These are phyloP conservation scores for Stereocaulon alpinum DNA, from an alignment of 495 filamentous ascomycete genomes.

Conservation along the genomic window DNA sequence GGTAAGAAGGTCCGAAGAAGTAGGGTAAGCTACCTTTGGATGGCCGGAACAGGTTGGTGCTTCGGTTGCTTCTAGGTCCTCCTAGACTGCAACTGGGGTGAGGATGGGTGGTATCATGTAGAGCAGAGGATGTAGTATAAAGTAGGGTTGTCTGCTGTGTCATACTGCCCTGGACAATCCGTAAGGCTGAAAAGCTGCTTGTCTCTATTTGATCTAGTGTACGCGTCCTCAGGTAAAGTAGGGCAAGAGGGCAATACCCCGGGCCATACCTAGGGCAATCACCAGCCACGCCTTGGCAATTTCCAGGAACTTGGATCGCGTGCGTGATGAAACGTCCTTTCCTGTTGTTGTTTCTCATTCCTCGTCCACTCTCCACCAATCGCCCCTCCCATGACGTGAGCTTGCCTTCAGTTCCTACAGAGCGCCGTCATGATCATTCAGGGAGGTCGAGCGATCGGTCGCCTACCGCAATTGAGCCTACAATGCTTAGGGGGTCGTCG, in stretches of 20 bases:
- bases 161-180: background rate
- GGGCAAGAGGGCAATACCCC: no score
- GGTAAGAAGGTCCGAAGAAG: background rate
- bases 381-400: background rate
- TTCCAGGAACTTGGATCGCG: slow-evolving; percentile 9
- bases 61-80: background rate
- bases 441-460: slow-evolving; percentile 9
- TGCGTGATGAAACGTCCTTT: background rate
- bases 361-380: slow-evolving; percentile 9
- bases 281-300: slow-evolving; percentile 6
- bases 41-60: background rate
- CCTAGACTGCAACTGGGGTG: no score
- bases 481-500: slow-evolving; percentile 13
- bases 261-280: no score
- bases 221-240: no score
- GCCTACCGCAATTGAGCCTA: slow-evolving; percentile 8
- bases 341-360: background rate
- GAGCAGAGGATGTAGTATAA: background rate
- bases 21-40: background rate
- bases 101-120: background rate
- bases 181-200: background rate
- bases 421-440: slow-evolving; percentile 12
- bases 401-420: background rate
- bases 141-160: background rate
- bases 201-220: background rate